Base-by-base conservation (phyloP, 371 early-diverging fungal species). In the Basidiobolus meristosporus region DNA sequence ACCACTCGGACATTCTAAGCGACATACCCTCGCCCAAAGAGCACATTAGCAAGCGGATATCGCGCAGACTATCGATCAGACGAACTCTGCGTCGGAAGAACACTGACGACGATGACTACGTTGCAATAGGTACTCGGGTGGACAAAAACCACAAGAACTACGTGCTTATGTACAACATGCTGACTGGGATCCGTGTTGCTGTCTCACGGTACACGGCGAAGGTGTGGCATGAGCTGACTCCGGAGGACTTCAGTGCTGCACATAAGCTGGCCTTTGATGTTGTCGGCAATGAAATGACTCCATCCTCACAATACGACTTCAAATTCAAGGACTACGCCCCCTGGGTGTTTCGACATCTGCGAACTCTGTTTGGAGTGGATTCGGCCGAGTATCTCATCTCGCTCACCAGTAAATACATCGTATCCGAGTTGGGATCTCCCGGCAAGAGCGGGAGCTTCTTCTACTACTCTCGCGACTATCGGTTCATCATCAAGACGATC, bases 301-400 rank as follows among this genome's bases (percentile, higher is more conserved):
- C 95, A 9, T 78, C 80, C 3, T 80, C 86, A 15, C 77, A 78
- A 43, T 93, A 93, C 57, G 93, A 96, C 47, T 96, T 93, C 59
- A 92, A 95, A 56, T 96, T 95, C 53, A 96, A 93, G 53, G 97
- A 97, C 55, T 95, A 95, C 54, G 86, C 91, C 3, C 95, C 92
- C 3, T 88, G 87, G 88, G 90, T 90, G 12, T 96, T 96, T 51
- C 73, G 92, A 31, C 56, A 70, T 43, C 63, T 93, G 36, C 63
- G 97, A 23, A 79, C 86, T 39, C 65, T 68, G 12, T 92, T 90
- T 53, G 68, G 74, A 31, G 74, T 97, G 19, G 86, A 89, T 49
- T 69, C 92, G 11, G 81, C 83, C 12, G 93, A 97, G 40, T 97
- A 97, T 48, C 60, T 97, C 61, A 83, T 84, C 48, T 92, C 95